phyloP scores from a whole-genome alignment of 306 rosid genomes.

The Malus asiatica region DNA sequence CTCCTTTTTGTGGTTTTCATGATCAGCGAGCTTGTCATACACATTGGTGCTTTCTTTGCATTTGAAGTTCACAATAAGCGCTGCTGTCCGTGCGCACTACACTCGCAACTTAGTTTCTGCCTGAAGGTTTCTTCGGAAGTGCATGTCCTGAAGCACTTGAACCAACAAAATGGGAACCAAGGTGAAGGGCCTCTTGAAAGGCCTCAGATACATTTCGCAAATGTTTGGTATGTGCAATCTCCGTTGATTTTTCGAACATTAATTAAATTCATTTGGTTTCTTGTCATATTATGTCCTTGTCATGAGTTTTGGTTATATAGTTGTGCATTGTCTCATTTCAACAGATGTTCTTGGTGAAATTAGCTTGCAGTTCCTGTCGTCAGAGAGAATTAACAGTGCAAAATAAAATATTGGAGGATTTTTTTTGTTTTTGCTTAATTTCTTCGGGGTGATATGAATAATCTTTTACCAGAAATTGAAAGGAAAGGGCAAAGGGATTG shows the following conservation, averaged over 20 bases:
- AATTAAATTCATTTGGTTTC: background rate
- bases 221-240: constrained; percentile 59
- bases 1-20: background rate
- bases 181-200: constrained; percentile 80
- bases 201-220: constrained; percentile 74
- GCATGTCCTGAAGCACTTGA: constrained; percentile 9
- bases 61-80: constrained; percentile 20
- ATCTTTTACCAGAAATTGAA: background rate
- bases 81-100: background rate
- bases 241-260: background rate
- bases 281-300: background rate
- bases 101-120: constrained; percentile 3
- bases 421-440: background rate
- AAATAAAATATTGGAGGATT: background rate
- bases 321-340: background rate
- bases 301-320: background rate
- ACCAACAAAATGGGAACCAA: constrained; percentile 29
- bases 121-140: constrained; percentile 6
- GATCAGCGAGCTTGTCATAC: background rate
- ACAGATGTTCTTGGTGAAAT: background rate
- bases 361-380: background rate
- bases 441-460: background rate
- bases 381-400: background rate
- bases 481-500: background rate
- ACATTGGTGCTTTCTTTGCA: background rate